phyloP scores from a whole-genome alignment of 129 eudicot genomes.

The sunflower (Helianthus annuus) region DNA sequence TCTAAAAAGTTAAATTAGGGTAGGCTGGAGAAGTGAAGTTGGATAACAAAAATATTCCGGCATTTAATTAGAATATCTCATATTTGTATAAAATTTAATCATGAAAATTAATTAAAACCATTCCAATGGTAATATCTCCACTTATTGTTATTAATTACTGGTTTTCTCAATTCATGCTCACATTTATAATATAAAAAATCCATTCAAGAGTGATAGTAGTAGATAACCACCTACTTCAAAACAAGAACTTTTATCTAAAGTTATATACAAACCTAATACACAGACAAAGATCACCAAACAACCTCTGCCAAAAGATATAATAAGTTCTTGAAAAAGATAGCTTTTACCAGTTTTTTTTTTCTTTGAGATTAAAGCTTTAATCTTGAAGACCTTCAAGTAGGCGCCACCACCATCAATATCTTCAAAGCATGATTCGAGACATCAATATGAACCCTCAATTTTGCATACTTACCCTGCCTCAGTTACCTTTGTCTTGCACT shows the following conservation, averaged over 20 bases:
- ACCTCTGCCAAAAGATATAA: background rate
- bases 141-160: background rate
- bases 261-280: conserved; percentile 2
- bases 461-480: no score
- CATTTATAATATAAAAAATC: background rate
- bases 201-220: background rate
- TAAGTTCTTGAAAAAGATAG: conserved; percentile 19
- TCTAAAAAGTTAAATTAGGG: background rate
- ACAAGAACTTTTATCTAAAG: background rate
- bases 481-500: no score
- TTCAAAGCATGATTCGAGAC: no score
- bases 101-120: background rate
- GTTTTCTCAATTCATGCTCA: background rate
- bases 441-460: no score
- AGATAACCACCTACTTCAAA: background rate
- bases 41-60: background rate
- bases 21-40: background rate
- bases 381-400: conserved; percentile 6
- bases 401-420: conserved; percentile 4
- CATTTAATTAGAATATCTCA: background rate
- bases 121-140: no score
- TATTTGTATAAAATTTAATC: background rate
- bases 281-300: conserved; percentile 2
- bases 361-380: background rate
- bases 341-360: background rate